Base-by-base conservation (phyloP, 192 early-diverging fungal species). In the Oehlia diaphana region DNA sequence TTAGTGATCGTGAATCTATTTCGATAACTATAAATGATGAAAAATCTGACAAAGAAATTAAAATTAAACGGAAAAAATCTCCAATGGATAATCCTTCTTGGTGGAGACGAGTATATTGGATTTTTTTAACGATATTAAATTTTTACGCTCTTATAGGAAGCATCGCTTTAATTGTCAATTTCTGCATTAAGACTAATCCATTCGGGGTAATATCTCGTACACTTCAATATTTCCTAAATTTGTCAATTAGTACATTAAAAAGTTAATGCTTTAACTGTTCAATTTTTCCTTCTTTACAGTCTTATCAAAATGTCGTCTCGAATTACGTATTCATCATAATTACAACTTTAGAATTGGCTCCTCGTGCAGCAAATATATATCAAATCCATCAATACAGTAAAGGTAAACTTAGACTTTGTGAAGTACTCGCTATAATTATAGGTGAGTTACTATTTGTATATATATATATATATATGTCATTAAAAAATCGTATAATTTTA, bases 311-410 rank as follows among this genome's bases (percentile, higher is more conserved):
- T 58, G 53, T 13, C 4, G 65, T 28, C 9, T 13, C 71, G 0
- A 33, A 28, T 50, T 73, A 44, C 14, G n/a, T 53, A 28, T 44
- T 73, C 37, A 23, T 53, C n/a, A 28, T 44, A n/a, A 73, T 73
- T 42, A 44, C 37, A 13, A n/a, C 71, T 73, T 73, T 73, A 13
- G 71, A 73, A 31, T 73, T 73, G 14, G 44, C 49, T 50, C 71
- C 71, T 47, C 47, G 71, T 73, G 14, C 21, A 28, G 5, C 23
- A 39, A 73, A 73, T 31, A 73, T 73, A 49, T 73, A 73, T 23
- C 71, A 73, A 53, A 73, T 73, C 12, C 5, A 73, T 49, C 21
- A 44, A 44, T 73, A 50, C 44, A 72, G 33, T 23, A 47, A 72
- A 7, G 65, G 65, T 14, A 66, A 33, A 33, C 2, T 66, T 66